These are phyloP conservation scores for Cephalotrichum gorgonifer DNA, from an alignment of 2,329 filamentous ascomycete species.

Conservation along the genomic window DNA sequence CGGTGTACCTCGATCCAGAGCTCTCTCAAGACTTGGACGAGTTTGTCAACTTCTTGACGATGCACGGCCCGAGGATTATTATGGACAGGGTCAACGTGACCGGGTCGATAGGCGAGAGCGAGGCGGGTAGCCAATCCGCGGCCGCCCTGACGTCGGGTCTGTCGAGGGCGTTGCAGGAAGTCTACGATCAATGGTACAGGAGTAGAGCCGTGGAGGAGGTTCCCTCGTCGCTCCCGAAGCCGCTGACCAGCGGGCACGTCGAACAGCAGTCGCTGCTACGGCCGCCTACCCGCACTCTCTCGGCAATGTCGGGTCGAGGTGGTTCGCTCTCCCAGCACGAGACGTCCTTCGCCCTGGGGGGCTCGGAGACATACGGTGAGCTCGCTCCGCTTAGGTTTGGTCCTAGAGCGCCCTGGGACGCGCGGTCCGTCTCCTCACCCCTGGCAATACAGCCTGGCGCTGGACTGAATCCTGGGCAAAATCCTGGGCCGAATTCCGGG, in stretches of 20 bases:
- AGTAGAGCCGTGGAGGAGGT: neutral
- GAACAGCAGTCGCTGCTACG: neutral
- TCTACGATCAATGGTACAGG: slow-evolving; percentile 5
- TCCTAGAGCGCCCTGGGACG: neutral
- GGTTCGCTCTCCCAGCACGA: neutral
- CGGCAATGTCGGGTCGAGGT: neutral
- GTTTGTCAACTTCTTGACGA: slow-evolving; percentile 8
- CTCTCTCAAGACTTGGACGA: slow-evolving; percentile 10
- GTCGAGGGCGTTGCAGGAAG: neutral
- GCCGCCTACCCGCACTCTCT: neutral
- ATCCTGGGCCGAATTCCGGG: no score
- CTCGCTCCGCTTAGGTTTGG: neutral
- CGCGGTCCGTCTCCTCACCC: neutral
- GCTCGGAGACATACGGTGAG: neutral
- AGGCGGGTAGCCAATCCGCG: neutral
- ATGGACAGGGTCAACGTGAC: neutral
- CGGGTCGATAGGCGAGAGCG: neutral
- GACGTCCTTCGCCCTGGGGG: neutral
- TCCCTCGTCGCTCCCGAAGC: neutral
- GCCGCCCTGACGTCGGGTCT: neutral
- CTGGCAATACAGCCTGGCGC: neutral
- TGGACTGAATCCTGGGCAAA: no score
- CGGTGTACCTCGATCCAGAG: slow-evolving; percentile 12
- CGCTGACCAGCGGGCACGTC: neutral
- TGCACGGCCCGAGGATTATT: slow-evolving; percentile 3